Evolutionary conservation across 495 filamentous ascomycete genomes (phyloP).

Genomic region (Penicillium bialowiezense): DNA sequence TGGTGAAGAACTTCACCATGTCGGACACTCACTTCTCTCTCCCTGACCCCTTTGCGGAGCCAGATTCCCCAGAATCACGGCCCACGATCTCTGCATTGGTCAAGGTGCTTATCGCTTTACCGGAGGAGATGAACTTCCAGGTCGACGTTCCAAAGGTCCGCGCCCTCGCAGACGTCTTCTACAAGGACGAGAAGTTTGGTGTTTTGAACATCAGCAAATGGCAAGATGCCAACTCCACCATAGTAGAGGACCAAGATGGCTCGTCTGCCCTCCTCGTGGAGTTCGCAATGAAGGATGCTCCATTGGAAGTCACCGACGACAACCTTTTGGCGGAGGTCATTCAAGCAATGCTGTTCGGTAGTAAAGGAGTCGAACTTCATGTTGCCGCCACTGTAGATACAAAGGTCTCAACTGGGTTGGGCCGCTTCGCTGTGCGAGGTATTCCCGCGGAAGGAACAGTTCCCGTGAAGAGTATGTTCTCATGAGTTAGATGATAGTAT

Average conservation of each 20-base stretch:
- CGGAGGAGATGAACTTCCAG: slow-evolving; percentile 80
- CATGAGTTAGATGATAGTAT: slow-evolving; percentile 19
- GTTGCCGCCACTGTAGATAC: slow-evolving; percentile 84
- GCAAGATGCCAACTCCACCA: slow-evolving; percentile 81
- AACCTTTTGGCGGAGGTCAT: slow-evolving; percentile 73
- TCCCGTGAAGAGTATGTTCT: slow-evolving; percentile 78
- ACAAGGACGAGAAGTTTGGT: slow-evolving; percentile 71
- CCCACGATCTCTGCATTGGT: slow-evolving; percentile 80
- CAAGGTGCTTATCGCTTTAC: slow-evolving; percentile 69
- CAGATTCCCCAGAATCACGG: slow-evolving; percentile 67
- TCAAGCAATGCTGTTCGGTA: slow-evolving; percentile 70
- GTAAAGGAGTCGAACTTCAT: slow-evolving; percentile 57
- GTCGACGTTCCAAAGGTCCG: slow-evolving; percentile 71
- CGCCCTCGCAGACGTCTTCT: slow-evolving; percentile 75
- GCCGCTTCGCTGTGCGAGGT: slow-evolving; percentile 70
- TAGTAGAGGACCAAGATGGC: slow-evolving; percentile 52
- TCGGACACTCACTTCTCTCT: slow-evolving; percentile 79
- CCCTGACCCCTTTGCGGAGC: slow-evolving; percentile 72
- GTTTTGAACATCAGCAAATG: slow-evolving; percentile 72
- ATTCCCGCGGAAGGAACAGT: slow-evolving; percentile 85
- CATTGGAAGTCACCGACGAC: slow-evolving; percentile 74
- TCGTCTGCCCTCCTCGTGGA: slow-evolving; percentile 63
- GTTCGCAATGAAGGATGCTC: slow-evolving; percentile 71
- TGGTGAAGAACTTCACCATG: slow-evolving; percentile 83
- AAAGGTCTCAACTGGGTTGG: slow-evolving; percentile 73